These are phyloP conservation scores for Solanum appendiculatum DNA, from an alignment of 257 asterid species.

Conservation along the genomic window DNA sequence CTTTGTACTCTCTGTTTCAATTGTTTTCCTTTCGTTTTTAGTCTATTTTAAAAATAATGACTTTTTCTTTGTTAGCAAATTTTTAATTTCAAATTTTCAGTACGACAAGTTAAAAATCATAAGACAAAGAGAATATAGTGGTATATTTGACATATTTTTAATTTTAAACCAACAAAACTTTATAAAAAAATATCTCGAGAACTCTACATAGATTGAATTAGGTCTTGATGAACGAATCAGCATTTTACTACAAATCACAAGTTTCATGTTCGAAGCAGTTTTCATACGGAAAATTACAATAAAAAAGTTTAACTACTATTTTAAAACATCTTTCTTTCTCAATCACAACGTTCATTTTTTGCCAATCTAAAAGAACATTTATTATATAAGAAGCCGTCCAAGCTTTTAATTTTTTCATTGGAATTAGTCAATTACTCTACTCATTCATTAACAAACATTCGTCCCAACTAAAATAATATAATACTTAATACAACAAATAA, in stretches of 20 bases:
- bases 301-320: not conserved
- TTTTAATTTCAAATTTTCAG: too few relatives aligned
- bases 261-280: too few relatives aligned
- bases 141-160: too few relatives aligned
- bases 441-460: not conserved
- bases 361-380: not conserved
- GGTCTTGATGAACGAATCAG: not conserved
- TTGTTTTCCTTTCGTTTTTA: too few relatives aligned
- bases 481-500: not conserved
- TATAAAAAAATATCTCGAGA: not conserved
- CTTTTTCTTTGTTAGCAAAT: not conserved
- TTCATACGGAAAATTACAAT: not conserved
- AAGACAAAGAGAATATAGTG: too few relatives aligned
- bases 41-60: not conserved
- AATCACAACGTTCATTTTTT: not conserved
- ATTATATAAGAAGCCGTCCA: not conserved
- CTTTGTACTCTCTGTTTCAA: too few relatives aligned
- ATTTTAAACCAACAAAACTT: not conserved
- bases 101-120: too few relatives aligned
- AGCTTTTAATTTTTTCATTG: not conserved
- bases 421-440: not conserved
- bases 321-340: not conserved
- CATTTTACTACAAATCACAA: not conserved
- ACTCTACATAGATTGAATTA: not conserved
- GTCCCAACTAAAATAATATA: not conserved